Base-by-base conservation (phyloP, 2,329 filamentous ascomycete species). In the Blastomyces gilchristii region DNA sequence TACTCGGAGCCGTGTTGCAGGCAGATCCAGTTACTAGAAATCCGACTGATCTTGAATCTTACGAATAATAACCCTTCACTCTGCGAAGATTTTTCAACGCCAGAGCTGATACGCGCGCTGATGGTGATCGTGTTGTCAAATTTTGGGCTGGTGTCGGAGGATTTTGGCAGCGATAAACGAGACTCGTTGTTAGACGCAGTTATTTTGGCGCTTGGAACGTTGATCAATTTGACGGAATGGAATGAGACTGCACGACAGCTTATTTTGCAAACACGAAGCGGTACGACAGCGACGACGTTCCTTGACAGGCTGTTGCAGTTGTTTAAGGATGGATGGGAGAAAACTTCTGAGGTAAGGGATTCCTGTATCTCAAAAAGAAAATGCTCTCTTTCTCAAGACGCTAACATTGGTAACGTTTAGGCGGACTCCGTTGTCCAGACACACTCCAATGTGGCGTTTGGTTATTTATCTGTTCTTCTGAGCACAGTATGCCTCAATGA, bases 181-280 rank as follows among this genome's bases (percentile, higher is more conserved):
- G 78, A 79, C 9, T 76, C 88, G 11, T 78, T 86, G 63, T 77
- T 92, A 61, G 88, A 96, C 67, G 82, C 85, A 58, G 80, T 96
- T 16, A 83, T 96, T 58, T 81, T 97, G 52, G 83, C 89, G 61
- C 79, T 96, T 49, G 92, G 91, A 0, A 85, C 90, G 28, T 83
- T 93, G 75, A 96, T 96, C 74, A 97, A 97, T 70, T 83, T 97
- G 62, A 84, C 90, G 9, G 91, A 96, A 72, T 87, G 90, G 71
- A 91, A 86, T 70, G 79, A 85, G 18, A 73, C 80, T 28, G 87
- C 88, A 14, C 81, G 87, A 61, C 73, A 77, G 70, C 65, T 78
- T 74, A 70, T 82, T 73, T 67, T 84, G 71, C 65, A 72, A 65
- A 67, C 74, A 66, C 62, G 70, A 75, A 64, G 54, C 5, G 34